Percentiles rank a stretch among this genome's conserved stretches.
Conservation (phyloP, 176 grass and related monocot species). For the Oryza punctata region DNA sequence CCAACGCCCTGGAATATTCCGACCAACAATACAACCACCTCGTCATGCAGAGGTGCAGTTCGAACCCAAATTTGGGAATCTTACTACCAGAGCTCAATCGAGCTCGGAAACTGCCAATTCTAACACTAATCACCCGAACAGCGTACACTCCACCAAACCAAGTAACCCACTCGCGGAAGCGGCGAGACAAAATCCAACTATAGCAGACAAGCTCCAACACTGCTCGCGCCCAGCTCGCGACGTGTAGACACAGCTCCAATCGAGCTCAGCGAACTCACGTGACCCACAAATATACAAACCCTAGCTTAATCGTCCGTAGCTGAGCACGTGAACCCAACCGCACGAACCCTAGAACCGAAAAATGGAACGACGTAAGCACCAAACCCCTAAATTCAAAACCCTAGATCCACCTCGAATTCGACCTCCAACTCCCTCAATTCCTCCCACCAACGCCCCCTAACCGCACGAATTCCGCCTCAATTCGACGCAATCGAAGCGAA, state of each 20-base stretch:
- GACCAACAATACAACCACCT: neutral
- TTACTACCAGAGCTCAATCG: neutral
- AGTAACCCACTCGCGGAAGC: neutral
- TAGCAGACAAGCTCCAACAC: neutral
- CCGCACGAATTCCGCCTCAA: slow-evolving; percentile 15
- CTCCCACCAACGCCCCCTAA: fast-evolving
- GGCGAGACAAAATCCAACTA: neutral
- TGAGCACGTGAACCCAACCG: neutral
- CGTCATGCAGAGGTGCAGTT: neutral
- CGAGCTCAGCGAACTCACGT: neutral
- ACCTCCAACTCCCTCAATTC: no score
- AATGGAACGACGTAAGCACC: neutral
- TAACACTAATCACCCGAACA: neutral
- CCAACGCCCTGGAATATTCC: neutral
- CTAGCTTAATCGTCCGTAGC: neutral
- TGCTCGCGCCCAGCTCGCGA: neutral
- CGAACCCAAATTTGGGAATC: neutral
- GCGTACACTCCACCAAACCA: neutral
- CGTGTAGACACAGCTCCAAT: neutral
- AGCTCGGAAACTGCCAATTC: neutral
- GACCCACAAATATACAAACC: neutral
- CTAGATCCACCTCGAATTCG: slow-evolving; percentile 14
- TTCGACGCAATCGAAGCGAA: neutral
- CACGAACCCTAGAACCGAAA: slow-evolving; percentile 32
- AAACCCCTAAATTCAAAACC: neutral